Percentiles rank a stretch among this genome's conserved stretches.
Evolutionary conservation across 495 filamentous ascomycete species (phyloP).

Genomic region (Aspergillus sclerotiicarbonarius): DNA sequence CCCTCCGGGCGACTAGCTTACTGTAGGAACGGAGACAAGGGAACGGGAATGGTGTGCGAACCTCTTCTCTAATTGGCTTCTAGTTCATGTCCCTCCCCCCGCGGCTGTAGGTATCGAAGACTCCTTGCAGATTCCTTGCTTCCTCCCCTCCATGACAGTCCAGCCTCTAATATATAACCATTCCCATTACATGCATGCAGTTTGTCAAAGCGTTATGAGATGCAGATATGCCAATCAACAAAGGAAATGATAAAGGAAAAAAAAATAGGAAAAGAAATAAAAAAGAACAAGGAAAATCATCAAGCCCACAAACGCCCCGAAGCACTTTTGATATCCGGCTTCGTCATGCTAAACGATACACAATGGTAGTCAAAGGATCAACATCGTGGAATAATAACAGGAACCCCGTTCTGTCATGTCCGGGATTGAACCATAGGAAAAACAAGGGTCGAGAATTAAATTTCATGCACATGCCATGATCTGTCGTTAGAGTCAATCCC

Average conservation of each 20-base stretch:
- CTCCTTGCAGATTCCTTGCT: constrained; percentile 6
- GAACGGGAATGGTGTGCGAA: not conserved
- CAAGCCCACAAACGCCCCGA: constrained; percentile 17
- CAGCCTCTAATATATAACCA: constrained; percentile 4
- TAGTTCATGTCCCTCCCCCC: not conserved
- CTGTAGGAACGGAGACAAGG: not conserved
- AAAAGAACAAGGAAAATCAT: constrained; percentile 9
- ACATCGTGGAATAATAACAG: constrained; percentile 1
- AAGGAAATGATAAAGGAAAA: not conserved
- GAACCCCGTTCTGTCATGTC: constrained; percentile 13
- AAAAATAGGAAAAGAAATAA: constrained; percentile 9
- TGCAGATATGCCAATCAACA: constrained; percentile 3
- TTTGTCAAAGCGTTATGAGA: not conserved
- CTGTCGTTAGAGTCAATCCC: constrained; percentile 20
- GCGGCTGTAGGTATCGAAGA: not conserved
- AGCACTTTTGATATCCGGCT: constrained; percentile 7
- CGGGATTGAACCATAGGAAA: constrained; percentile 5
- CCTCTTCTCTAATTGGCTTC: not conserved
- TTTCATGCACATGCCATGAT: constrained; percentile 7
- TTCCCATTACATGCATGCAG: constrained; percentile 2
- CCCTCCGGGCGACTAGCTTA: not conserved
- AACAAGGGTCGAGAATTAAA: constrained; percentile 10
- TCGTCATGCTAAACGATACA: constrained; percentile 13
- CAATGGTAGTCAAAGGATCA: not conserved
- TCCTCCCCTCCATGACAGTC: constrained; percentile 2